phyloP scores from a whole-genome alignment of 345 rosid genomes.

The Gossypium turneri region DNA sequence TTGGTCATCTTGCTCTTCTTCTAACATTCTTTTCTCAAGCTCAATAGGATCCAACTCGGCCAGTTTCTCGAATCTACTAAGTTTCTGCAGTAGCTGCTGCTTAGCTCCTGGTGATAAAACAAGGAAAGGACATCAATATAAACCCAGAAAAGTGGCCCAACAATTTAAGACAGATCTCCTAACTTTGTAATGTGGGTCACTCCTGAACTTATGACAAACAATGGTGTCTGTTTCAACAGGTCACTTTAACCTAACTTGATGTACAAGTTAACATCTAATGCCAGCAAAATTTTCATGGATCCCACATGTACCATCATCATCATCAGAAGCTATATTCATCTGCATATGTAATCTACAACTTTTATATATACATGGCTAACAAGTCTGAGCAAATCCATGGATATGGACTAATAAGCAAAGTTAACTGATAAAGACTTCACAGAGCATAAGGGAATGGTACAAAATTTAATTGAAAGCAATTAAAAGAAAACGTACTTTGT shows the following conservation, averaged over 20 bases:
- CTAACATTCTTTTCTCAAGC: conserved; percentile 64
- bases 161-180: not conserved
- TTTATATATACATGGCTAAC: not conserved
- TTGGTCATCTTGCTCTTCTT: conserved; percentile 34
- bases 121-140: not conserved
- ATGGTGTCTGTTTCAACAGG: not conserved
- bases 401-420: not conserved
- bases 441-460: conserved; percentile 9
- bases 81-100: conserved; percentile 68
- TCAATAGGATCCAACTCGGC: conserved; percentile 76
- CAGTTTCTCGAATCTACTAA: conserved; percentile 66
- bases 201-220: conserved; percentile 11
- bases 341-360: not conserved
- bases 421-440: too few relatives aligned
- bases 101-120: conserved; percentile 52
- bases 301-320: conserved; percentile 20
- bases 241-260: conserved; percentile 9
- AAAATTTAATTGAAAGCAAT: not conserved
- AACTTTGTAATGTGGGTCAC: conserved; percentile 10
- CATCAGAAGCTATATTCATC: not conserved
- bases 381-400: not conserved
- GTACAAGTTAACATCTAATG: not conserved
- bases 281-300: conserved; percentile 18
- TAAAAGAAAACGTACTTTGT: conserved; percentile 57
- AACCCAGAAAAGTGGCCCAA: not conserved